Evolutionary conservation across 768 basidiomycete species (phyloP), one percentile per base, ranked within the genome.

Genomic region (Lentinula lateritia): DNA sequence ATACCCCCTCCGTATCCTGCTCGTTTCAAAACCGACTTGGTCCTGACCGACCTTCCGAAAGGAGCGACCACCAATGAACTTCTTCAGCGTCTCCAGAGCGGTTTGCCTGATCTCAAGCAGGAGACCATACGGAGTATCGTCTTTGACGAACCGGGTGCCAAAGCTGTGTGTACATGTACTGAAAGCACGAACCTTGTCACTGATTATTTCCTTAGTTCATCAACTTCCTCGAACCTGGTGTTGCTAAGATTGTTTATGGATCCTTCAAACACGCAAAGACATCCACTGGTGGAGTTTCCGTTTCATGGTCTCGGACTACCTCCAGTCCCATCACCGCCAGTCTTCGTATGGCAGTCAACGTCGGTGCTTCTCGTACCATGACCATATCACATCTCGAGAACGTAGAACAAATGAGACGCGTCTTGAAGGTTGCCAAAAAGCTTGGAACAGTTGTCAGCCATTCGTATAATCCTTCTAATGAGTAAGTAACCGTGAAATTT

Each of bases 201-300:
- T 54, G 53, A n/a, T 54, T 8, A 35, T n/a, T 8, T 38, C n/a
- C 35, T 16, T 39, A 56, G 55, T 56, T 41, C 41, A 56, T 56
- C 55, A 56, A 56, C 41, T 56, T 56, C 23, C 28, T 56, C 16
- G 55, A 56, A n/a, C 55, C 55, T 43, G 41, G 13, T 13, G 32
- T 56, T 56, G 55, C 55, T 13, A 45, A 56, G 43, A 56, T 56
- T 4, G 28, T 56, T 15, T 41, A 20, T 23, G 39, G 45, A 41
- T 41, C 55, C 20, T 56, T 56, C 28, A 32, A 56, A 9, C 43
- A 42, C 10, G 41, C 39, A 16, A 16, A 56, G 4, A 20, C 23
- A 20, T 56, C 41, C 12, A 43, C 38, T 8, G 18, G 38, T 5
- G 38, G 38, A 16, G 38, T 56, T 5, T 56, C 55, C n/a, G 55